Percentiles rank a stretch among this genome's conserved stretches.
Conservation (phyloP, 228 moss, liverwort and hornwort genomes). For the Sphagnum magellanicum region DNA sequence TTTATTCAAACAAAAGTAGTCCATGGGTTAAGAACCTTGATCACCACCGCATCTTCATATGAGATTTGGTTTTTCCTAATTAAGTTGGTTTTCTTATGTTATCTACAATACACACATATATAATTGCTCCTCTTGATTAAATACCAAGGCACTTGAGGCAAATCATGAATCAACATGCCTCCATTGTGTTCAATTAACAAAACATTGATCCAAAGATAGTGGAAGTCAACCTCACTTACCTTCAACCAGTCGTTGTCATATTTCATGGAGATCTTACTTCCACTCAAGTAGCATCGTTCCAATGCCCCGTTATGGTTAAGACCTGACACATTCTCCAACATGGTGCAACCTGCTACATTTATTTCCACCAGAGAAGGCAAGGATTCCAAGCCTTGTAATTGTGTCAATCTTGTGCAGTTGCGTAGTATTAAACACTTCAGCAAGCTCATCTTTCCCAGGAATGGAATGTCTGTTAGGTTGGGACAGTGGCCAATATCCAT, state of each 20-base stretch:
- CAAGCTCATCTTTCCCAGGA: neutral
- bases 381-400: conserved; percentile 2
- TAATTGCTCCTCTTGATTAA: no score
- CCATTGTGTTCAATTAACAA: no score
- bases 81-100: no score
- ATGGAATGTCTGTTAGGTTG: conserved; percentile 1
- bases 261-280: conserved; percentile 1
- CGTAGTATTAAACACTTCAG: neutral
- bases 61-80: no score
- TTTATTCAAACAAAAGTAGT: no score
- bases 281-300: neutral
- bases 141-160: no score
- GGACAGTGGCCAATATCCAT: neutral
- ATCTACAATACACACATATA: no score
- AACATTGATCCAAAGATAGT: no score
- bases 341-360: conserved; percentile 7
- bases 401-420: conserved; percentile 3
- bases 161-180: no score
- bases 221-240: neutral
- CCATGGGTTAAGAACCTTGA: no score
- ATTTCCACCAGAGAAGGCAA: conserved; percentile 7
- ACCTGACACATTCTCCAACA: neutral
- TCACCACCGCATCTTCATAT: no score
- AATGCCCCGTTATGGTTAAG: neutral
- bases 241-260: conserved; percentile 7